Base-by-base conservation (phyloP, 176 grass and related monocot genomes). In the Oryza glumipatula region DNA sequence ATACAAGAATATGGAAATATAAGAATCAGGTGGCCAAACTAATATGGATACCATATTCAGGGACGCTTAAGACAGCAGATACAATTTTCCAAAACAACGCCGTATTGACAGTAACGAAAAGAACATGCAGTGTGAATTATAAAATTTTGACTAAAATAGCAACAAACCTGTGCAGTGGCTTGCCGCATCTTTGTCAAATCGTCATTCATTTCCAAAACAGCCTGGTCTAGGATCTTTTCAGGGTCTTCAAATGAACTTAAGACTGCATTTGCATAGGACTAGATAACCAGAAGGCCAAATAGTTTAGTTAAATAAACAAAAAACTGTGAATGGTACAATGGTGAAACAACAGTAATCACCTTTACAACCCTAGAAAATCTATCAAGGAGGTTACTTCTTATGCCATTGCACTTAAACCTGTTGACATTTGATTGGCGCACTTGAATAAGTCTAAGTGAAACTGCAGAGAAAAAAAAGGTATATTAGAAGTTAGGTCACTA, bases 161-260 rank as follows among this genome's bases (percentile, higher is more conserved):
- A 84, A 78, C 76, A 77, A 80, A 99, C 97, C 88, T 99, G 97
- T 70, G 97, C 97, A 73, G 97, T 99, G 61, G 97, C 97, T 84
- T 99, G 97, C 32, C 97, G 92, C 97, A 99, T 96, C 85, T 99
- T 99, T 64, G 87, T 96, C 63, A 99, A 94, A 76, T 99, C 97
- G 52, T 99, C 97, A 70, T 92, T 99, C 97, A 99, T 99, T 76
- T 99, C 97, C 47, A 99, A 56, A 68, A 99, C 97, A 2, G 97
- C 97, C 80, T 99, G 97, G 38, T 99, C 97, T 72, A 99, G 91
- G 52, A 99, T 99, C 90, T 99, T 99, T 78, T 99, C 97, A 36
- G 97, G 97, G 83, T 99, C 97, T 76, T 99, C 97, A 86, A 99
- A 94, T 36, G 97, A 65, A 84, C 84, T 96, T 77, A 99, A 30